Evolutionary conservation across 2,329 filamentous ascomycete species (phyloP), one percentile per base, ranked within the genome.

Genomic region (Exophiala lecanii-corni): DNA sequence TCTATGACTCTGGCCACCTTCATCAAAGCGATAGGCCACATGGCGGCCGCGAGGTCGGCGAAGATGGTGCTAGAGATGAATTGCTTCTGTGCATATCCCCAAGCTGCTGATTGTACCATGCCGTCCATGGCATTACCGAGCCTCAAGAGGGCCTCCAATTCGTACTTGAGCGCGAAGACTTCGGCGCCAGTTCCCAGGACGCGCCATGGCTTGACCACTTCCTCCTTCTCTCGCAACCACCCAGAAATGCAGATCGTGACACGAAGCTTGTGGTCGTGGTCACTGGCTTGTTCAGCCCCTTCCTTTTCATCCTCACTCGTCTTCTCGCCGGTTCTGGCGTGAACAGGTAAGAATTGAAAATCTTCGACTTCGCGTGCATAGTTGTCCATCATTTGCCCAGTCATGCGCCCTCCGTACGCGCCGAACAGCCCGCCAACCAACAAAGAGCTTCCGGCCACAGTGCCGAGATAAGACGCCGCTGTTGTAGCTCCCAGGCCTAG

Each of bases 381-480:
- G n/a, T 82, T 74, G 52, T 95, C 87, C 74, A 96, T 85, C 73
- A 89, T 87, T 61, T 89, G 83, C 39, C 82, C 80, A 0, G 85
- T 86, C 74, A 94, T 89, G 25, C 82, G 79, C 1, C 83, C 81
- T 32, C 86, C 86, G 59, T 94, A 95, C n/a, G 92, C 86, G 6
- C 92, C 92, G 58, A 97, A 96, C 28, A 97, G 69, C 26, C 84
- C 80, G 12, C 89, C 91, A 20, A 95, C 83, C 31, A 89, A 71
- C 12, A 92, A 76, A 4, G 82, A 79, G 49, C 84, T 92, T 26
- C 89, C 82, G 2, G 88, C 84, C 58, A 96, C 73, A 13, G 81
- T 76, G 9, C 89, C 91, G 1, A 97, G 70, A 40, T 95, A 79
- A 1, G 81, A 81, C 15, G 89, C 87, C 9, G 87, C 84, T 16